phyloP scores from a whole-genome alignment of 306 rosid genomes.

The Trichosanthes cucumerina region DNA sequence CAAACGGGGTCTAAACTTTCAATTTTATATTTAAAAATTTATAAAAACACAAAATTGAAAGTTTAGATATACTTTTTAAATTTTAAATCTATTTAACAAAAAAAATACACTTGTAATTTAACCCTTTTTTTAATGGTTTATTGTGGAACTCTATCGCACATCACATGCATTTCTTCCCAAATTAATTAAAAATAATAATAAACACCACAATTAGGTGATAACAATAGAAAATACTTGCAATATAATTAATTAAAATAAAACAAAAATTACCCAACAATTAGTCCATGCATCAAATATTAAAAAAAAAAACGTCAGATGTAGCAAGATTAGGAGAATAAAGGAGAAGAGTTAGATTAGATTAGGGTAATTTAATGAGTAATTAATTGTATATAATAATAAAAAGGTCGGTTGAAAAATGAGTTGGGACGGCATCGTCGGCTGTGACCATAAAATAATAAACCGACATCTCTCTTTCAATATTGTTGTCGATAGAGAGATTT shows the following conservation, averaged over 20 bases:
- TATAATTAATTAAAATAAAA: background rate
- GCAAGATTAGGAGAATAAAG: background rate
- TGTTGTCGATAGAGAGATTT: background rate
- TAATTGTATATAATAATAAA: background rate
- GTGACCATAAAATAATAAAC: background rate
- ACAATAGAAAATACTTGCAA: background rate
- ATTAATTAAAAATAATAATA: background rate
- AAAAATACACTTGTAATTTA: no score
- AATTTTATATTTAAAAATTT: no score
- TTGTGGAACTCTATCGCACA: background rate
- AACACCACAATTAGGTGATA: background rate
- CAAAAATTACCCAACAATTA: background rate
- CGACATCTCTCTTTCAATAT: slow-evolving; percentile 3
- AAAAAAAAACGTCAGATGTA: background rate
- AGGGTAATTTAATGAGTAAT: background rate
- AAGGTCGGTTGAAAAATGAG: background rate
- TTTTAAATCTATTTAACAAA: no score
- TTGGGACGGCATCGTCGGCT: slow-evolving; percentile 9
- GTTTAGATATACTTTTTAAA: no score
- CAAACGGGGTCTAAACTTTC: no score
- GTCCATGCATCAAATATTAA: background rate
- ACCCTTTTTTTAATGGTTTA: no score
- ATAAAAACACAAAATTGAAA: no score
- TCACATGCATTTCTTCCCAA: background rate
- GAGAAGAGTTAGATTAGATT: background rate